phyloP scores from a whole-genome alignment of 257 asterid species.

The Thymus mandschuricus region DNA sequence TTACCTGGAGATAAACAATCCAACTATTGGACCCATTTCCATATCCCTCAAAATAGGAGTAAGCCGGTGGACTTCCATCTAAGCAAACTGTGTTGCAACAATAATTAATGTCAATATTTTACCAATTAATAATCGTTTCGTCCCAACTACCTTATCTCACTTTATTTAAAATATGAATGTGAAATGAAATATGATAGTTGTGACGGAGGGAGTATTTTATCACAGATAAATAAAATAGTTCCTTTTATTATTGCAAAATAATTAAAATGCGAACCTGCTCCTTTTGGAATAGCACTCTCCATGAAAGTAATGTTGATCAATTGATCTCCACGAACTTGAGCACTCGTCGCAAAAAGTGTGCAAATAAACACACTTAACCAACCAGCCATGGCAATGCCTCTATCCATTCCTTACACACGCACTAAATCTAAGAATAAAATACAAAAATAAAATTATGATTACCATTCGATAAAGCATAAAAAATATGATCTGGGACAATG shows the following conservation, averaged over 20 bases:
- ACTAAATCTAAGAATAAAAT: not conserved
- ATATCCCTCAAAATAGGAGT: constrained; percentile 30
- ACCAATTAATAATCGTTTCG: no score
- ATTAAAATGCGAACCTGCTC: constrained; percentile 28
- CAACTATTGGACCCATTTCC: constrained; percentile 36
- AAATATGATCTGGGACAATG: not conserved
- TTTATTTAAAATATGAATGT: no score
- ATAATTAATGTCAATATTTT: not conserved
- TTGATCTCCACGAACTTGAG: constrained; percentile 2
- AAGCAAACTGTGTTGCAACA: constrained; percentile 33
- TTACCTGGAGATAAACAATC: constrained; percentile 41
- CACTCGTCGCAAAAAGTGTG: constrained; percentile 4
- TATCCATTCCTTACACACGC: constrained; percentile 24
- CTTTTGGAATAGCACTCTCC: constrained; percentile 34
- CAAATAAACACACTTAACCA: constrained; percentile 21
- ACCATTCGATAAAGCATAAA: not conserved
- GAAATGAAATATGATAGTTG: no score
- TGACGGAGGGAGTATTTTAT: no score
- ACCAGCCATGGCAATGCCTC: constrained; percentile 14
- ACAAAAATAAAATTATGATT: not conserved
- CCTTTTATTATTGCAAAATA: no score
- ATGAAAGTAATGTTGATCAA: constrained; percentile 22
- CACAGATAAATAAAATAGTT: no score
- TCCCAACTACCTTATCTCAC: no score
- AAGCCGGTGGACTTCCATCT: constrained; percentile 46